Conservation (phyloP, 2,329 filamentous ascomycete genomes). For the Triangularia setosa region DNA sequence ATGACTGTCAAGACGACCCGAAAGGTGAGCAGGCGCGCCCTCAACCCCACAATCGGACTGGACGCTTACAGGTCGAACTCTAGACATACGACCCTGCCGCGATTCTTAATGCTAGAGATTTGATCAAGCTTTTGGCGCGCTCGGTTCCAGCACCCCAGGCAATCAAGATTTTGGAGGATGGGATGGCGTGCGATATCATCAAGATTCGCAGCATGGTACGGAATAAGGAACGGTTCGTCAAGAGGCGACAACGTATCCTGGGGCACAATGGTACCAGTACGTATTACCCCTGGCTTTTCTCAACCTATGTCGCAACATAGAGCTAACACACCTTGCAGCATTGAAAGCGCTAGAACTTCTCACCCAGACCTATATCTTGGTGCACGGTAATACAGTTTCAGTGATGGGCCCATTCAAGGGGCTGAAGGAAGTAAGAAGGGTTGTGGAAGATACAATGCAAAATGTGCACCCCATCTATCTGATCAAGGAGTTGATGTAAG, state of each 20-base stretch:
- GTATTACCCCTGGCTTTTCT: not conserved
- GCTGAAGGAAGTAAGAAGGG: slow-evolving; percentile 82
- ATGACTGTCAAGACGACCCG: slow-evolving; percentile 96
- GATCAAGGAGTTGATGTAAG: slow-evolving; percentile 28
- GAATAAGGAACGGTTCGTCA: slow-evolving; percentile 94
- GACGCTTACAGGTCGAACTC: slow-evolving; percentile 25
- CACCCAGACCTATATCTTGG: slow-evolving; percentile 86
- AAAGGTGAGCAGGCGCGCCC: slow-evolving; percentile 55
- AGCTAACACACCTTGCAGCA: slow-evolving; percentile 11
- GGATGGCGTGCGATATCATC: slow-evolving; percentile 88
- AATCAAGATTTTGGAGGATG: slow-evolving; percentile 90
- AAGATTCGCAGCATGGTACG: slow-evolving; percentile 87
- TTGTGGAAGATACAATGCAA: slow-evolving; percentile 93
- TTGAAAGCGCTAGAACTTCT: slow-evolving; percentile 91
- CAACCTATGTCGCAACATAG: not conserved
- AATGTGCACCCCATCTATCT: slow-evolving; percentile 95
- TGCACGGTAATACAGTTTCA: slow-evolving; percentile 93
- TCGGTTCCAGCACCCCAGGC: slow-evolving; percentile 92
- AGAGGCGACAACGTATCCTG: slow-evolving; percentile 86
- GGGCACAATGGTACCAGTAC: slow-evolving; percentile 81
- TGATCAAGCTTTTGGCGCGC: slow-evolving; percentile 88
- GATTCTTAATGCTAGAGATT: slow-evolving; percentile 87
- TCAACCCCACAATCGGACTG: slow-evolving; percentile 40
- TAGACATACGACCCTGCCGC: slow-evolving; percentile 82
- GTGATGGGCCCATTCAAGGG: slow-evolving; percentile 92